Evolutionary conservation across 73 alveolate genomes (phyloP).

Genomic region (Stentor roeselii): DNA sequence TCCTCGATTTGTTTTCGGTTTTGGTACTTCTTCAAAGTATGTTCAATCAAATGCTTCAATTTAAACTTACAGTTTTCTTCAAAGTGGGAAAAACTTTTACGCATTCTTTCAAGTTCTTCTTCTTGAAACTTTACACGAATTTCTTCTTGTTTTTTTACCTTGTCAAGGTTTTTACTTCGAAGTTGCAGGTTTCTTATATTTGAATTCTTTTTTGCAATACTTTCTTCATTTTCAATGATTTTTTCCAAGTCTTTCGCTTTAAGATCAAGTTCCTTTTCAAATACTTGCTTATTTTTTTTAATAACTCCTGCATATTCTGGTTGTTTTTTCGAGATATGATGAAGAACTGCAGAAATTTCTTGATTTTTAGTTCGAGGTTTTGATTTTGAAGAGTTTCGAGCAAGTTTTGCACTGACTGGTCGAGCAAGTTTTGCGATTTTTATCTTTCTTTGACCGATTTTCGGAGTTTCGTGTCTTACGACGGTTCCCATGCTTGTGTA

Average conservation of each 20-base stretch:
- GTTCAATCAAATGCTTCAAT: neutral
- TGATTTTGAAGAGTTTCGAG: neutral
- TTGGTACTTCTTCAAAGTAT: neutral
- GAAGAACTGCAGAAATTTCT: neutral
- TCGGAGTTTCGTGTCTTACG: constrained; percentile 11
- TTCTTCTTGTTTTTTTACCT: constrained; percentile 15
- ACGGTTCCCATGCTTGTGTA: constrained; percentile 22
- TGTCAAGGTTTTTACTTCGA: neutral
- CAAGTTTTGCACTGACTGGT: neutral
- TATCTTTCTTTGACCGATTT: neutral
- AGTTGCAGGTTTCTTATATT: neutral
- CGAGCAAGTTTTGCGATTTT: neutral
- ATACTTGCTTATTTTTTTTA: neutral
- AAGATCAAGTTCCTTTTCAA: neutral
- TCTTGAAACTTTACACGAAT: neutral
- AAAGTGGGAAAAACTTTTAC: neutral
- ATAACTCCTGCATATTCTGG: neutral
- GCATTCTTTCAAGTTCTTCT: constrained; percentile 10
- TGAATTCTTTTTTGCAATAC: neutral
- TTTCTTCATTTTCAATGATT: neutral
- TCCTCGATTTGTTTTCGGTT: neutral
- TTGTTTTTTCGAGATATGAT: neutral
- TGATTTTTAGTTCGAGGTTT: neutral
- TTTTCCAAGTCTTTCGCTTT: neutral
- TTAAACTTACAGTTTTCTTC: neutral